Percentiles rank a stretch among this genome's conserved stretches.
These are phyloP conservation scores for Penicillium coprophilum DNA, from an alignment of 495 filamentous ascomycete species.

Conservation along the genomic window DNA sequence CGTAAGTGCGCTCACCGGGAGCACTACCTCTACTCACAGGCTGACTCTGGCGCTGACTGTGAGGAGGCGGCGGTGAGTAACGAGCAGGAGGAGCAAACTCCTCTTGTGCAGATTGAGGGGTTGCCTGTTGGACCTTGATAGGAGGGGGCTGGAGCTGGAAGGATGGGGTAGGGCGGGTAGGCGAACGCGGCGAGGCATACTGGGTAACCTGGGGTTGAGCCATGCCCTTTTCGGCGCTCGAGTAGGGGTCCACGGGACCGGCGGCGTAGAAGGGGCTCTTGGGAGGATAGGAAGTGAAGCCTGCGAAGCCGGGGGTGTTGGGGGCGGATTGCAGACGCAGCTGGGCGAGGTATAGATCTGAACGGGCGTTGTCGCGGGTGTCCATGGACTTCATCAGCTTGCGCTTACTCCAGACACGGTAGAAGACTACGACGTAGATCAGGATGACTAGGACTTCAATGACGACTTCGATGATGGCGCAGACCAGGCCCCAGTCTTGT, in stretches of 20 bases:
- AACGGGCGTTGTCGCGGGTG: conserved; percentile 86
- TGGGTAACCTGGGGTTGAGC: conserved; percentile 39
- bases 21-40: conserved; percentile 28
- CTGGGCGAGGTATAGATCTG: conserved; percentile 93
- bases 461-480: conserved; percentile 94
- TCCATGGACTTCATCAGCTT: conserved; percentile 95
- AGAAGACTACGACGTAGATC: conserved; percentile 93
- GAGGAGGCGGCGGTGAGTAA: conserved; percentile 21
- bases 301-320: conserved; percentile 82
- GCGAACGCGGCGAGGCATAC: conserved; percentile 50
- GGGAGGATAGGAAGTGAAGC: conserved; percentile 45
- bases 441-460: conserved; percentile 87
- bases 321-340: conserved; percentile 88
- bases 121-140: conserved; percentile 70
- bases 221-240: conserved; percentile 59
- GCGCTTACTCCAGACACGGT: conserved; percentile 93
- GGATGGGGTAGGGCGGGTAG: conserved; percentile 51
- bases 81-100: conserved; percentile 49
- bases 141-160: conserved; percentile 88
- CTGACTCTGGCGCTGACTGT: conserved; percentile 38
- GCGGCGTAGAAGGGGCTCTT: conserved; percentile 45
- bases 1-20: conserved; percentile 52
- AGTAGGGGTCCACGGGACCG: conserved; percentile 44
- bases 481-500: conserved; percentile 93
- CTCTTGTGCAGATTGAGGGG: conserved; percentile 61